A percentile compares a stretch with the other conserved stretches of the same genome.
phyloP scores from a whole-genome alignment of 768 basidiomycete genomes.

The Tulasnella sp. region DNA sequence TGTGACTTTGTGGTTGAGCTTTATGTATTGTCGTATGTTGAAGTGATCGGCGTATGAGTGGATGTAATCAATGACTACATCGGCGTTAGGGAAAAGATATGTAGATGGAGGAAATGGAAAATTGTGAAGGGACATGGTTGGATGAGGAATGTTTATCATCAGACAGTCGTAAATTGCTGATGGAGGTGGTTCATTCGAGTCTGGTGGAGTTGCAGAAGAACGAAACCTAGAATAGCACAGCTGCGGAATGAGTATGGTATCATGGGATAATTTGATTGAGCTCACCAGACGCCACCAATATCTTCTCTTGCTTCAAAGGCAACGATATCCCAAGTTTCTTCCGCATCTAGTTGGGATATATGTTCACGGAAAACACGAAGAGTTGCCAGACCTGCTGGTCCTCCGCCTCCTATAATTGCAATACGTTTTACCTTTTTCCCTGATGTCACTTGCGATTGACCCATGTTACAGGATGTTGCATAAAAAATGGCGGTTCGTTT shows the following conservation, averaged over 20 bases:
- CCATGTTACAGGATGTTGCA: too few relatives aligned
- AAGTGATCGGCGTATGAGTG: slow-evolving; percentile 51
- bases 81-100: slow-evolving; percentile 51
- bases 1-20: slow-evolving; percentile 44
- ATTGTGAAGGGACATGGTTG: slow-evolving; percentile 54
- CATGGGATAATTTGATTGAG: too few relatives aligned
- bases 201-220: too few relatives aligned
- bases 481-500: too few relatives aligned
- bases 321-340: slow-evolving; percentile 48
- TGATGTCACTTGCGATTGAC: not conserved
- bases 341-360: slow-evolving; percentile 45
- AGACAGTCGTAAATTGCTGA: slow-evolving; percentile 69
- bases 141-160: slow-evolving; percentile 72
- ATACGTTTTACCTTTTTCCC: not conserved
- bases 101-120: slow-evolving; percentile 61
- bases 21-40: slow-evolving; percentile 46
- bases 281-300: slow-evolving; percentile 69
- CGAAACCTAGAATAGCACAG: too few relatives aligned
- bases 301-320: slow-evolving; percentile 52
- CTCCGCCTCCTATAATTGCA: slow-evolving; percentile 48
- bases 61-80: slow-evolving; percentile 54
- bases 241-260: too few relatives aligned
- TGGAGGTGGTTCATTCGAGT: slow-evolving; percentile 34
- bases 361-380: slow-evolving; percentile 42
- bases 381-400: slow-evolving; percentile 58